Base-by-base conservation (phyloP, 2,329 filamentous ascomycete genomes). In the Xylariaceae sp. region DNA sequence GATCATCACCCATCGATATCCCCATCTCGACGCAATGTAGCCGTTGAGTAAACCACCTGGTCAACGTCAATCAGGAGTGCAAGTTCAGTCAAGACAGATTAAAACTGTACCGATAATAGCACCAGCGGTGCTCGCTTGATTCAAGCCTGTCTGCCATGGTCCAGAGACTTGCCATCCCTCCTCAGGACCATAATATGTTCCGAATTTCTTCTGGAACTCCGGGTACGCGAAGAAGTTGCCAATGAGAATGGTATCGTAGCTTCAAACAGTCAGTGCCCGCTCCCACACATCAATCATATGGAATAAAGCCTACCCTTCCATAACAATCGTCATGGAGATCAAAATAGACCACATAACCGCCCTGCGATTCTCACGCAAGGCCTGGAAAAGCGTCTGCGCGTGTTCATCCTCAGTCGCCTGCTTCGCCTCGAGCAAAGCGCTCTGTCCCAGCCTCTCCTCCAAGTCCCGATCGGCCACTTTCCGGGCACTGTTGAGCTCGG, bases 351-450 rank as follows among this genome's bases (percentile, higher is more conserved):
- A 72, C 56, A 71, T 62, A 4, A 66, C 67, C 11, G 69, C 70
- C 56, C 53, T 68, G 23, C 66, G 69, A 58, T 72, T 71, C 60
- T 70, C 66, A 35, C 60, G 60, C 53, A 72, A 17, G 9, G 68
- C 70, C 39, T 71, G 66, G 5, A 61, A 17, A 8, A 71, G 57
- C 3, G 68, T 70, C 63, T 72, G 69, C 18, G 67, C 61, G 53
- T 72, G 70, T 34, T 72, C 70, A 39, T 71, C 67, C 3, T 72
- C 70, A 9, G 70, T 70, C 13, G 70, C 70, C 56, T 67, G 64
- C 52, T 67, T 67, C 15, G 70, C 70, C 50, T 71, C 67, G n/a
- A 64, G 53, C 8, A 71, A 55, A 9, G 69, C 70, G 39, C 49
- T 68, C 15, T 63, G 62, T 39, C 70, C 69, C 11, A 72, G 51